phyloP scores from a whole-genome alignment of 805 yeast species.

The Metschnikowia arizonensis region DNA sequence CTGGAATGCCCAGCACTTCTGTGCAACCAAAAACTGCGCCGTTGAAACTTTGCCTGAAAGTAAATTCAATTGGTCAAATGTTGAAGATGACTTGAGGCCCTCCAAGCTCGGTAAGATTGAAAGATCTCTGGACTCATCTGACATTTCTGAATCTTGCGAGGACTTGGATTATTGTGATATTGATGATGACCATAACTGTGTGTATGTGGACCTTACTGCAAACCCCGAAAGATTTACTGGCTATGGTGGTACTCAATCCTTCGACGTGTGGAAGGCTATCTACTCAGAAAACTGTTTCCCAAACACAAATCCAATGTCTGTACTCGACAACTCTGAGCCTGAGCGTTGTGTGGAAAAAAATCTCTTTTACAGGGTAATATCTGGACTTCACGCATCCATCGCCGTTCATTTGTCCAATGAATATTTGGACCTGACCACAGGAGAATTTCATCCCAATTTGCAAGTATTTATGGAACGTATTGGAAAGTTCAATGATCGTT shows the following conservation, averaged over 20 bases:
- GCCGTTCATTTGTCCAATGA: conserved; percentile 91
- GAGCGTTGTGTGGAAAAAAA: conserved; percentile 77
- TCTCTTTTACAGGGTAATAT: conserved; percentile 77
- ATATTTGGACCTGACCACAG: conserved; percentile 56
- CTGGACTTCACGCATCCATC: conserved; percentile 94
- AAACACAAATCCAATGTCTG: conserved; percentile 37
- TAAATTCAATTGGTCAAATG: conserved; percentile 64
- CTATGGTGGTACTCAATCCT: conserved; percentile 87
- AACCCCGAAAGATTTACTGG: conserved; percentile 98
- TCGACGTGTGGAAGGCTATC: conserved; percentile 88
- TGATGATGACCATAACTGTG: conserved; percentile 64
- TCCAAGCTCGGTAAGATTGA: conserved; percentile 55
- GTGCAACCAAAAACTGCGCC: conserved; percentile 85
- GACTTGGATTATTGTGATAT: conserved; percentile 68
- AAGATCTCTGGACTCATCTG: conserved; percentile 19
- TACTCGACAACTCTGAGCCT: conserved; percentile 31
- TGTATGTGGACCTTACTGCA: conserved; percentile 76
- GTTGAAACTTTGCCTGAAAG: conserved; percentile 68
- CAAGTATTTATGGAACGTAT: conserved; percentile 83
- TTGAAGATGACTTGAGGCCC: conserved; percentile 62
- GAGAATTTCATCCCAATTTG: conserved; percentile 80
- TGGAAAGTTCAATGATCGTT: conserved; percentile 83
- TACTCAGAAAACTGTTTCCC: conserved; percentile 89
- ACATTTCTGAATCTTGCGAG: conserved; percentile 26
- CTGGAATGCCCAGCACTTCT: conserved; percentile 76